Evolutionary conservation across 257 asterid genomes (phyloP), one percentile per base, ranked within the genome.

Genomic region (Anisodus acutangulus): DNA sequence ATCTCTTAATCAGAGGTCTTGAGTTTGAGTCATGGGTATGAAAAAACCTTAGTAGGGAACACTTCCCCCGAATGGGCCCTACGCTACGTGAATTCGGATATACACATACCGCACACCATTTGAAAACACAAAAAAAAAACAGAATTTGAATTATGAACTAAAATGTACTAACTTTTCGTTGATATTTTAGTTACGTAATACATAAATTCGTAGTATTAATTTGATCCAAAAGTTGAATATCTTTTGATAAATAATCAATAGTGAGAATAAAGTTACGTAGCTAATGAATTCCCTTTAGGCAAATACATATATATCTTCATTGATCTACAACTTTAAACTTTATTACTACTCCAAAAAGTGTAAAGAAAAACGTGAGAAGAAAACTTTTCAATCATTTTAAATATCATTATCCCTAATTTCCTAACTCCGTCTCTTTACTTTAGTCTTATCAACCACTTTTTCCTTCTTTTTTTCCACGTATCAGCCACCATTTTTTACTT

Each of bases 281-380:
- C 54, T 8, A 17, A 69, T 19, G 51, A 41, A 69, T 69, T 39
- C 54, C 78, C 15, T 70, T 9, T 4, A 22, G 12, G 16, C 57
- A 70, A 70, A 70, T 17, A 43, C 55, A 43, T 47, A 39, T 39
- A 22, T 22, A 69, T 69, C 8, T 41, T 2, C 1, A 16, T 39
- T 9, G 39, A 39, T 22, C 26, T 22, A 22, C 7, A 43, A 71
- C 16, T 45, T 71, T 6, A 7, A 72, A 72, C 80, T 72, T 72
- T 72, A n/a, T 72, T 47, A 72, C 76, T 37, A 22, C 26, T 22
- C 76, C 76, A 72, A n/a, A 72, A 72, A 72, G 80, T 47, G 80
- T 45, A 19, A 47, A 22, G 26, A 22, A 22, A 47, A 72, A 72
- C 4, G 47, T 72, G 41, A 72, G 58, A 72, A 47, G 19, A 19